Percentiles rank a stretch among this genome's conserved stretches.
phyloP scores from a whole-genome alignment of 495 filamentous ascomycete species.

The Aspergillus ellipticus region DNA sequence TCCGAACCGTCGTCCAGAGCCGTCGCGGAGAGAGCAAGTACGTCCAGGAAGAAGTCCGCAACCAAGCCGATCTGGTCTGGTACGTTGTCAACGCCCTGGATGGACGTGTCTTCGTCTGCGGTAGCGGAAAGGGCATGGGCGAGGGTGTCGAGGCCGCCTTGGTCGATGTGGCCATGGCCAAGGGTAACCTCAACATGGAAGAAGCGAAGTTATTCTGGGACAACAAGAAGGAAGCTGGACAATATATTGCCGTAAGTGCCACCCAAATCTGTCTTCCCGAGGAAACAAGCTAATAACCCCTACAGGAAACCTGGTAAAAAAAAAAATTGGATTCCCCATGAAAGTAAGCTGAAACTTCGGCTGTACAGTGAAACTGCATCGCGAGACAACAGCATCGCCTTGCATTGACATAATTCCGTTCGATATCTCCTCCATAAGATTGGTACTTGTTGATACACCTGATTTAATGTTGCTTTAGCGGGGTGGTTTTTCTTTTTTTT shows the following conservation, averaged over 20 bases:
- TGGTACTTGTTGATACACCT: slow-evolving; percentile 1
- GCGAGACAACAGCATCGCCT: not conserved
- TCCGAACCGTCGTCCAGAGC: slow-evolving; percentile 90
- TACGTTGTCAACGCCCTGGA: slow-evolving; percentile 91
- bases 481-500: slow-evolving; percentile 15
- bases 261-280: not conserved
- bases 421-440: not conserved
- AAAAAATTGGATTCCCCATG: not conserved
- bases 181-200: slow-evolving; percentile 68
- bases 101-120: slow-evolving; percentile 92
- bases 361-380: not conserved
- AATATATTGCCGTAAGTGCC: slow-evolving; percentile 80
- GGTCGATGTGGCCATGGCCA: slow-evolving; percentile 74
- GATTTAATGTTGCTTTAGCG: slow-evolving; percentile 29
- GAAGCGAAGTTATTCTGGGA: slow-evolving; percentile 77
- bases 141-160: slow-evolving; percentile 87
- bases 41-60: slow-evolving; percentile 79
- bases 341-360: not conserved
- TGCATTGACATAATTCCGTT: not conserved
- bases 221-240: slow-evolving; percentile 76
- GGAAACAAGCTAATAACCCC: slow-evolving; percentile 9
- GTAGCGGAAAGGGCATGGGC: slow-evolving; percentile 92
- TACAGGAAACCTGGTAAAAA: slow-evolving; percentile 38
- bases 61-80: slow-evolving; percentile 95
- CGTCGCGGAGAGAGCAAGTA: slow-evolving; percentile 73